Evolutionary conservation across 2,329 filamentous ascomycete genomes (phyloP).

Genomic region (Sporothrix dimorphospora): DNA sequence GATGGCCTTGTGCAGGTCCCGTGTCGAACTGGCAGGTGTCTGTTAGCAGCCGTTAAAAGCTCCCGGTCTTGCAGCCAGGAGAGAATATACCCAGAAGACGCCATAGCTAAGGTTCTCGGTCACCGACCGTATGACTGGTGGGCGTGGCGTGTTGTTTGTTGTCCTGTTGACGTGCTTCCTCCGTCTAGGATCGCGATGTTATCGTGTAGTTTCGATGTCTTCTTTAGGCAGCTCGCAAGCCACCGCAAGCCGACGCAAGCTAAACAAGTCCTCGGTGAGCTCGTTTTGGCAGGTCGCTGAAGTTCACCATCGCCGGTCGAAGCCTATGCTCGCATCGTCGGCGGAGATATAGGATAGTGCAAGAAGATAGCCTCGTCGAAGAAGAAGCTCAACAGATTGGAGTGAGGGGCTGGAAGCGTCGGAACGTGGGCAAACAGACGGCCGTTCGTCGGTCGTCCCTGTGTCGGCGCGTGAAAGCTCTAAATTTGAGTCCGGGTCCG

Average conservation of each 20-base stretch:
- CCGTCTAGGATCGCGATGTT: background rate
- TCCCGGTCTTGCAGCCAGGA: no score
- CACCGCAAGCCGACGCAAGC: background rate
- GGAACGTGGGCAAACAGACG: background rate
- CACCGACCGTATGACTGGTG: background rate
- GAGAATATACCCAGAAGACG: background rate
- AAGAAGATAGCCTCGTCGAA: background rate
- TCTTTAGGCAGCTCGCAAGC: background rate
- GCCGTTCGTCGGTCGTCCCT: background rate
- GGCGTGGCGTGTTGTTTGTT: background rate
- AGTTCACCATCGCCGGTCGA: constrained; percentile 10
- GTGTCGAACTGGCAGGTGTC: constrained; percentile 52
- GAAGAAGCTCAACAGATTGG: background rate
- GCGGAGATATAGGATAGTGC: background rate
- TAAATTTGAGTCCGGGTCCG: constrained; percentile 2
- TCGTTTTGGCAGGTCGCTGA: background rate
- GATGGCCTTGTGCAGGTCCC: constrained; percentile 64
- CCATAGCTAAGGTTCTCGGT: background rate
- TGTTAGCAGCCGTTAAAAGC: background rate
- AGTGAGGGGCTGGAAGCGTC: background rate
- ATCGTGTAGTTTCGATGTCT: background rate
- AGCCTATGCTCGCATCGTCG: constrained; percentile 14
- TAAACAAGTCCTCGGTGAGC: background rate
- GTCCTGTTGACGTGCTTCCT: background rate
- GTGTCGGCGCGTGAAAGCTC: background rate